A percentile compares a stretch with the other conserved stretches of the same genome.
Conservation (phyloP, 2,329 filamentous ascomycete species). For the Thielaviopsis ethacetica region DNA sequence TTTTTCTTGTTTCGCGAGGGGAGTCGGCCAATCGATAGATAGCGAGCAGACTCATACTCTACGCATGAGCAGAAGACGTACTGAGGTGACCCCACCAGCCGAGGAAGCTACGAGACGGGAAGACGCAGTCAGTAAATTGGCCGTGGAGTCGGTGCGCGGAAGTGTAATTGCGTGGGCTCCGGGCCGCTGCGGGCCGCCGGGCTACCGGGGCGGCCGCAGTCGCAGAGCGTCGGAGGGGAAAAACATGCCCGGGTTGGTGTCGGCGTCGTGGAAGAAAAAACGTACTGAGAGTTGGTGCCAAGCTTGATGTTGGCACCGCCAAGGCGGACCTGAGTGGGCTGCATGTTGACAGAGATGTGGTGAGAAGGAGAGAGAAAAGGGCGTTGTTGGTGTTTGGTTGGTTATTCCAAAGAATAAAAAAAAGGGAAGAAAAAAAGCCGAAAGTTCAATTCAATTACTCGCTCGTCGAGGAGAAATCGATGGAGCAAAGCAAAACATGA, state of each 20-base stretch:
- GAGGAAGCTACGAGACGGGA: slow-evolving; percentile 7
- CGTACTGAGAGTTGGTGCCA: slow-evolving; percentile 13
- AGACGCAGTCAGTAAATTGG: slow-evolving; percentile 3
- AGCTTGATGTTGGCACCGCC: slow-evolving; percentile 16
- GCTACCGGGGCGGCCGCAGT: neutral
- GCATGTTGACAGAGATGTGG: slow-evolving; percentile 23
- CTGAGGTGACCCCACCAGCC: slow-evolving; percentile 12
- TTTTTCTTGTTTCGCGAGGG: too few relatives aligned
- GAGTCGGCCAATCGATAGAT: neutral
- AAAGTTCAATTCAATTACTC: slow-evolving; percentile 1
- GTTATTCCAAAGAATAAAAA: neutral
- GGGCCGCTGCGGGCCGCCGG: neutral
- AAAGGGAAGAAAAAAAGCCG: neutral
- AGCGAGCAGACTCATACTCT: neutral
- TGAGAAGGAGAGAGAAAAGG: slow-evolving; percentile 6
- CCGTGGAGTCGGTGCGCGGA: neutral
- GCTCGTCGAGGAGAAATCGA: slow-evolving; percentile 10
- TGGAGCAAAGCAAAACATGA: slow-evolving; percentile 9
- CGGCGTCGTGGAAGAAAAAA: neutral
- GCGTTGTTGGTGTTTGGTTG: neutral
- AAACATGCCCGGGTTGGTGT: neutral
- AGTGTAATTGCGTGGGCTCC: neutral
- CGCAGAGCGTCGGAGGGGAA: neutral
- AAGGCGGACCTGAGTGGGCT: slow-evolving; percentile 28
- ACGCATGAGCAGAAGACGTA: slow-evolving; percentile 1